Evolutionary conservation across 2,329 filamentous ascomycete genomes (phyloP).

Genomic region (Aspergillus pseudoglaucus): DNA sequence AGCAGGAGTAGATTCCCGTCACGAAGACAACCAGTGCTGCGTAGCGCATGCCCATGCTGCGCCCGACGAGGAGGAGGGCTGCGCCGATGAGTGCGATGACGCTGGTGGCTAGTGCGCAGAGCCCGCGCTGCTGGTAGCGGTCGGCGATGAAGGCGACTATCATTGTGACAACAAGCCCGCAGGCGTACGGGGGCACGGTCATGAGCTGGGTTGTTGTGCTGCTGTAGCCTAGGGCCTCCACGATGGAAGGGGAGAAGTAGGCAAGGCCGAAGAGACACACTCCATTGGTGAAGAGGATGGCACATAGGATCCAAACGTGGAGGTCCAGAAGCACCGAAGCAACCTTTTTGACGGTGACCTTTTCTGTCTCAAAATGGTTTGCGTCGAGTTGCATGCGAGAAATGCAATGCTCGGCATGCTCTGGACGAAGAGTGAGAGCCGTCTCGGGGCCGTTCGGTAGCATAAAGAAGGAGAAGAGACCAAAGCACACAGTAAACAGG

Average conservation of each 20-base stretch:
- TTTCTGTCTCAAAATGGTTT: slow-evolving; percentile 9
- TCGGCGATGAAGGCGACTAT: slow-evolving; percentile 23
- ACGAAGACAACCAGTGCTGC: slow-evolving; percentile 5
- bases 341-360: slow-evolving; percentile 5
- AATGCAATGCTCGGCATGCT: slow-evolving; percentile 29
- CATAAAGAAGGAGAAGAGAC: slow-evolving; percentile 46
- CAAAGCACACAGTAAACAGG: slow-evolving; percentile 18
- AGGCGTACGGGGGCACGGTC: slow-evolving; percentile 26
- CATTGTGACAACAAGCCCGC: slow-evolving; percentile 17
- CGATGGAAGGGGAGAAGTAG: slow-evolving; percentile 21
- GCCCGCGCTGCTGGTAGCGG: slow-evolving; percentile 19
- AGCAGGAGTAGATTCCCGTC: slow-evolving; percentile 7
- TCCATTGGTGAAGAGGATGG: slow-evolving; percentile 9
- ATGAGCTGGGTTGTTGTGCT: slow-evolving; percentile 23
- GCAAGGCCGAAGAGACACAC: slow-evolving; percentile 14
- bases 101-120: slow-evolving; percentile 16
- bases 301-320: slow-evolving; percentile 6
- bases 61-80: slow-evolving; percentile 2
- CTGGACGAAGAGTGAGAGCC: slow-evolving; percentile 50
- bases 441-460: slow-evolving; percentile 61
- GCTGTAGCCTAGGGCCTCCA: slow-evolving; percentile 22
- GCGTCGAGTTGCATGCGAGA: slow-evolving; percentile 6
- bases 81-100: slow-evolving; percentile 10
- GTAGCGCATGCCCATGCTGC: slow-evolving; percentile 4
- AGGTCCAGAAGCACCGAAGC: slow-evolving; percentile 7